Evolutionary conservation across 441 rosid species (phyloP), one percentile per base, ranked within the genome.

Genomic region (Isatis lusitanica): DNA sequence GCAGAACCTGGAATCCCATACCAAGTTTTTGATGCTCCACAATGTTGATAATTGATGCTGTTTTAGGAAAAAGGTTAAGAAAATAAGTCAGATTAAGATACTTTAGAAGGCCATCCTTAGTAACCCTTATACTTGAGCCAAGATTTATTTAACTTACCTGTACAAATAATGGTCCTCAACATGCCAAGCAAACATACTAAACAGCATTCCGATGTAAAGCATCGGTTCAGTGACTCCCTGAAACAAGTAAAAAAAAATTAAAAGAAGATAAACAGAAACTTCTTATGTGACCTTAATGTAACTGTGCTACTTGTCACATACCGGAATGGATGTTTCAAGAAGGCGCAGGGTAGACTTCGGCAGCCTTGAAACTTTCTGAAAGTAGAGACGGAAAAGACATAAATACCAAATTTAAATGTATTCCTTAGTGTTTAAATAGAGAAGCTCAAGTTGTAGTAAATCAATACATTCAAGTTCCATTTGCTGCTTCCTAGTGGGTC

Each of bases 141-240:
- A 44, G n/a, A 13, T 13, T 48, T 30, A 26, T 15, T 76, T 5
- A 59, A 66, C 59, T 55, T 88, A 96, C 99, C 99, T 96, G 76
- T 94, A 96, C 83, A 96, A 80, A 79, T 92, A 96, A 82, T 96
- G 98, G 78, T 93, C 99, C 82, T 96, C 99, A 74, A 96, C 99
- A 61, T 96, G 99, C 99, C 99, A 96, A 48, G 99, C 99, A 86
- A 96, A 96, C 86, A 94, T 81, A 69, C 99, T 96, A 84, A 96
- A 96, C 43, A 96, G 86, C 99, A 96, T 96, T 79, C 99, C 99
- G 16, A 96, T 90, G 86, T 96, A 96, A 80, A 96, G 98, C 99
- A 96, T 96, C 11, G 99, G 99, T 51, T 96, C 99, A 50, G 99
- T 96, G 75, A 96, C 94, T 66, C 99, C 99, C 99, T 96, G 91